Evolutionary conservation across 1,284 basidiomycete species (phyloP), one percentile per base, ranked within the genome.

Genomic region (Tilletia caries): DNA sequence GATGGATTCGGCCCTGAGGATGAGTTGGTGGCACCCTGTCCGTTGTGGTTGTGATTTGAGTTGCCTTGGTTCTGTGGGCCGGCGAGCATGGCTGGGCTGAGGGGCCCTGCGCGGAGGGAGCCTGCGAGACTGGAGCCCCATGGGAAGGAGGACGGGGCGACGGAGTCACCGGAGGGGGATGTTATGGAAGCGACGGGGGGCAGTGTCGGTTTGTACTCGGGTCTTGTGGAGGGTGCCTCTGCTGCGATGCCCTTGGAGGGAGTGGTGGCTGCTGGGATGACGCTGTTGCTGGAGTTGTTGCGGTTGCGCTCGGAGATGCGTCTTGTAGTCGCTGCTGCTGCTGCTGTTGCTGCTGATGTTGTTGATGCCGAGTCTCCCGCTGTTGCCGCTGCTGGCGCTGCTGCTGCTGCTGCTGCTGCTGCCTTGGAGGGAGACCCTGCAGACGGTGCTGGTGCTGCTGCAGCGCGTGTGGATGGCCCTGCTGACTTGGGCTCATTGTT

Each of bases 21-120:
- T 27, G 54, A 81, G 76, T 20, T 60, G 62, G 54, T 60, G 62
- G 54, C 15, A 1, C 37, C 37, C 37, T 41, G 37, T 52, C 33
- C 81, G 73, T 32, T 80, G n/a, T 29, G 12, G 52, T 50, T 74
- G 66, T 83, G 20, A 18, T 23, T 54, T 25, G 25, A 23, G n/a
- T 54, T 66, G 78, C 79, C 75, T 74, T 68, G 74, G 70, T 78
- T 78, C 76, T 83, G 89, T 1, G 94, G 94, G 18, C 92, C 94
- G 41, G 92, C 90, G 70, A 97, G 90, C 92, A 97, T 95, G 70
- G 95, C 94, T 46, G 95, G 94, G 6, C 91, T 93, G 48, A 97
- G 89, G 0, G 94, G 95, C 4, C 95, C 95, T 0, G 92, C 88
- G 62, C 95, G 89, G 34, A 97, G 88, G 0, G 92, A 94, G 83